Evolutionary conservation across 176 grass and related monocot genomes (phyloP).

Genomic region (Oryza glumipatula): DNA sequence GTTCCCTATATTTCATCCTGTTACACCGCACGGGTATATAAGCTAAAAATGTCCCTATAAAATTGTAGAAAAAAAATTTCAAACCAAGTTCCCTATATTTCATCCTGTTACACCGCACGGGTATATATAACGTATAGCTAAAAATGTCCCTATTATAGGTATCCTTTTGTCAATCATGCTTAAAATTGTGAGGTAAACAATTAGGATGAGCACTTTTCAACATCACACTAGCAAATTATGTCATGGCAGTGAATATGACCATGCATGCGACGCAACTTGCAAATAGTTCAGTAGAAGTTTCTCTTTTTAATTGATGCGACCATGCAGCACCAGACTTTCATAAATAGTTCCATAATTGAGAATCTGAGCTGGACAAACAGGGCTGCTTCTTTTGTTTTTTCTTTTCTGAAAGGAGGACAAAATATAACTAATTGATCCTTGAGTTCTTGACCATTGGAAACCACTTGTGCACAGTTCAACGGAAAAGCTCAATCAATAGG

Average conservation of each 20-base stretch:
- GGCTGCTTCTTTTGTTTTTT: too few species aligned
- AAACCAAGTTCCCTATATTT: too few species aligned
- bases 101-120: too few species aligned
- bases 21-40: too few species aligned
- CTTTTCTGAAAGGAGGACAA: neutral
- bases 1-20: too few species aligned
- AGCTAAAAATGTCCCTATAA: too few species aligned
- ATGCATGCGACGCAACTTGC: constrained; percentile 19
- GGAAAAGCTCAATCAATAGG: constrained; percentile 9
- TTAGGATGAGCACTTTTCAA: neutral
- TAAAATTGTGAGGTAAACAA: constrained; percentile 15
- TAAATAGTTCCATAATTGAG: neutral
- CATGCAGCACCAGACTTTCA: neutral
- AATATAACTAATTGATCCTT: constrained; percentile 14
- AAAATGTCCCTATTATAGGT: neutral
- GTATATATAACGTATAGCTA: too few species aligned
- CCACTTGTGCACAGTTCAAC: constrained; percentile 40
- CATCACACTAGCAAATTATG: neutral
- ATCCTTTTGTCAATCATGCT: neutral
- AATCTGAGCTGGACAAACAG: constrained; percentile 19
- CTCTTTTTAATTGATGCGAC: neutral
- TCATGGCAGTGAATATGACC: neutral
- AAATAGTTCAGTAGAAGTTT: neutral
- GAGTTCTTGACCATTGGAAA: constrained; percentile 1
- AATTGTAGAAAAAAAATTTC: too few species aligned